phyloP scores from a whole-genome alignment of 225 moss, liverwort and hornwort species.

The Pseudisothecium myosuroides region DNA sequence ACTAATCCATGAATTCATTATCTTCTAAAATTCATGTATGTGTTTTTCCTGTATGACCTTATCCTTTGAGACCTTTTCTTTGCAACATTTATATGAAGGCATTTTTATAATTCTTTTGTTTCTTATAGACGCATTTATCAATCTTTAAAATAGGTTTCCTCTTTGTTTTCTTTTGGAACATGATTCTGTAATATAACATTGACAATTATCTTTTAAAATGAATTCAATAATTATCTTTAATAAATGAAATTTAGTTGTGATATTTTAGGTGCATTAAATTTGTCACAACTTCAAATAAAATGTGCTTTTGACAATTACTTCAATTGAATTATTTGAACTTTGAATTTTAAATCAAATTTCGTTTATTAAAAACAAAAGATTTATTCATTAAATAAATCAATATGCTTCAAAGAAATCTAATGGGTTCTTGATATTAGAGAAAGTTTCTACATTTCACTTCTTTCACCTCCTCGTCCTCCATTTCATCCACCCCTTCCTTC shows the following conservation, averaged over 20 bases:
- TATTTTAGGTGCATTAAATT: not conserved
- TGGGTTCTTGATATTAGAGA: not conserved
- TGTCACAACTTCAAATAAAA: not conserved
- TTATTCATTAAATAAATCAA: too few species aligned
- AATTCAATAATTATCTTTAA: not conserved
- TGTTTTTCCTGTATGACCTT: not conserved
- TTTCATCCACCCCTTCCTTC: not conserved
- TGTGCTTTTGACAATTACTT: not conserved
- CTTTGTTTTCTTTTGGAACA: not conserved
- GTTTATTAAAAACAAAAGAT: too few species aligned
- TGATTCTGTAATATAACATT: too few species aligned
- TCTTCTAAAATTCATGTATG: too few species aligned
- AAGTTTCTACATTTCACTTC: not conserved
- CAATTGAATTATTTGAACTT: not conserved
- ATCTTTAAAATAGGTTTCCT: not conserved
- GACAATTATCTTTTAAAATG: not conserved
- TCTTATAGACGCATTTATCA: not conserved
- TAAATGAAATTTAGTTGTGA: too few species aligned
- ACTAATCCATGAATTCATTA: not conserved
- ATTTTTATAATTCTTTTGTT: not conserved
- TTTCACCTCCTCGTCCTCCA: not conserved
- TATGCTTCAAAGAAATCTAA: not conserved
- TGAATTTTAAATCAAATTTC: not conserved
- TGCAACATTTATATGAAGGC: not conserved
- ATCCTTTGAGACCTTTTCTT: fast-evolving